Percentiles rank a stretch among this genome's conserved stretches.
phyloP scores from a whole-genome alignment of 1,139 yeast species.

The Nakaseomyces kungkrabaensis region DNA sequence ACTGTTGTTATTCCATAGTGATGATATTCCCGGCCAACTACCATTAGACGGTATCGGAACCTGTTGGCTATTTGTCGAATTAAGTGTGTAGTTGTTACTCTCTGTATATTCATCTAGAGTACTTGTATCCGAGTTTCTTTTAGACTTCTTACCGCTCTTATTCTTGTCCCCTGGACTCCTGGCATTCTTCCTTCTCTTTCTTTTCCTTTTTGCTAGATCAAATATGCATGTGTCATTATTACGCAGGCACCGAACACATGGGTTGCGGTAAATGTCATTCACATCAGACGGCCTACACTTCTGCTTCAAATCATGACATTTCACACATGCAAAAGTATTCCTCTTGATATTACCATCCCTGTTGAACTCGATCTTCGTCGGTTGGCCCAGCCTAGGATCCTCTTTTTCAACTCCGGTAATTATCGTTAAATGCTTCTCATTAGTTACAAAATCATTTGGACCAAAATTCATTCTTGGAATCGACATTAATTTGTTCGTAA shows the following conservation, averaged over 20 bases:
- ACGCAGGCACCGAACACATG: constrained; percentile 67
- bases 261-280: constrained; percentile 42
- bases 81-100: not conserved
- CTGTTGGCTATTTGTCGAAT: not conserved
- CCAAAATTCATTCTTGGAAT: not conserved
- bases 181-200: constrained; percentile 32
- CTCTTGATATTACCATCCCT: constrained; percentile 20
- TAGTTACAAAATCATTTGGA: constrained; percentile 2
- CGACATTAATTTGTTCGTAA: not conserved
- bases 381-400: constrained; percentile 19
- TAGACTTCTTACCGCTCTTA: not conserved
- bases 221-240: constrained; percentile 57
- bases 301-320: constrained; percentile 73
- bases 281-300: constrained; percentile 69
- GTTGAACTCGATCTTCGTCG: constrained; percentile 17
- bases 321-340: constrained; percentile 57
- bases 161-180: constrained; percentile 32
- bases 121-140: not conserved
- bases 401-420: constrained; percentile 20
- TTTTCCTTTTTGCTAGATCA: constrained; percentile 50
- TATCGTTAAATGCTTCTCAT: constrained; percentile 8
- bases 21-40: not conserved
- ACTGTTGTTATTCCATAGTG: not conserved
- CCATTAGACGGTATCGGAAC: not conserved
- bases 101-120: not conserved